Evolutionary conservation across 2,329 filamentous ascomycete genomes (phyloP), one percentile per base, ranked within the genome.

Genomic region (Fusarium goolgardi): DNA sequence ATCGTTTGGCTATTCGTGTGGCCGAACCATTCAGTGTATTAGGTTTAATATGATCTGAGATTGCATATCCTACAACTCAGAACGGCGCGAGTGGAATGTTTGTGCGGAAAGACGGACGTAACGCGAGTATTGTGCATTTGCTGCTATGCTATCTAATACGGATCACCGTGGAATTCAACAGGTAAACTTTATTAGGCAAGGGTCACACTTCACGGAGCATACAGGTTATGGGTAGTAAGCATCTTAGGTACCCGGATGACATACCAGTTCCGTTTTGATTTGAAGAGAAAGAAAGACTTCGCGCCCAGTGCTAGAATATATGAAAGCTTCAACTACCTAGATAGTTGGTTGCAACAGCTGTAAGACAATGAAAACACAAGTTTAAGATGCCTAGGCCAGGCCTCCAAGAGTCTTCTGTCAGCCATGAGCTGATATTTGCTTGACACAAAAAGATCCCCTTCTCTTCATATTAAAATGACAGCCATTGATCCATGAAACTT

Each of bases 311-410:
- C 41, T 32, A 51, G 31, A 59, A 49, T 69, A 47, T 55, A 44
- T 31, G n/a, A 57, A 46, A 41, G 44, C 34, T 57, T 40, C 50
- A 31, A 34, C 32, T 46, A 16, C 23, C 37, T 21, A 20, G 23
- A 15, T 41, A 45, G 54, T 34, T 46, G 41, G 45, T 50, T 54
- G 18, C n/a, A 51, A 32, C 32, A 41, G 55, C 25, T 23, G 7
- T 29, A 39, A 35, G 44, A 64, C 57, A 59, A 68, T 68, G 41
- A 49, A 64, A 53, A 61, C n/a, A 16, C 18, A 54, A 39, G 60
- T 20, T 44, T 11, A 32, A 11, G 13, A 70, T 70, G 61, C 21
- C 6, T n/a, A 45, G 31, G 20, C 43, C 47, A 43, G 41, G 52
- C 57, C 44, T 31, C 49, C 52, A 46, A 63, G 18, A 50, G 29